These are phyloP conservation scores for Picochlorum costavermella DNA, from an alignment of 139 green algal genomes.

Conservation along the genomic window DNA sequence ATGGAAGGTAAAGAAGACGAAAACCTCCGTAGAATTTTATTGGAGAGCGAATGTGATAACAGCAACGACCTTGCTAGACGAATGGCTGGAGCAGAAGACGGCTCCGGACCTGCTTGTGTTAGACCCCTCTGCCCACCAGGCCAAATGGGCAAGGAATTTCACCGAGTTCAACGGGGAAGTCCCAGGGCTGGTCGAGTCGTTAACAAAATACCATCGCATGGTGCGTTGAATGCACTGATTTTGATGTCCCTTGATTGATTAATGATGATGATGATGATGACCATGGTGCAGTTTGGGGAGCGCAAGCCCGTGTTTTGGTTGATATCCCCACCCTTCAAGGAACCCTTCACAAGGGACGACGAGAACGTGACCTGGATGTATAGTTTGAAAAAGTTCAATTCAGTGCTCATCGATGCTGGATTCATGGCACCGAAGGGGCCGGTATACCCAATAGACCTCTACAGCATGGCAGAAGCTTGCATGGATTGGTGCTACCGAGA, in stretches of 20 bases:
- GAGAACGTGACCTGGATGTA: conserved; percentile 1
- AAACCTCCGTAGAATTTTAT: background rate
- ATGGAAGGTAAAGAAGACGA: conserved; percentile 3
- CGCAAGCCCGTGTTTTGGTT: background rate
- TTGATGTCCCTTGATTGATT: background rate
- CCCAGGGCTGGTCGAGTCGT: background rate
- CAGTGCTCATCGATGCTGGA: conserved; percentile 1
- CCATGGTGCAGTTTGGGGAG: background rate
- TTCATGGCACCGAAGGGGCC: background rate
- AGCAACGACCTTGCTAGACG: background rate
- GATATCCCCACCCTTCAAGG: background rate
- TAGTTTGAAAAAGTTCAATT: conserved; percentile 3
- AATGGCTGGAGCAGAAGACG: background rate
- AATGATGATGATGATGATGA: too few species aligned
- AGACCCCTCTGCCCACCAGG: conserved; percentile 1
- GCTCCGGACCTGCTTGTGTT: background rate
- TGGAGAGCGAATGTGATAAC: conserved; percentile 2
- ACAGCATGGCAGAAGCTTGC: conserved; percentile 1
- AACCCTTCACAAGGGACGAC: conserved; percentile 1
- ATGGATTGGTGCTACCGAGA: conserved; percentile 3
- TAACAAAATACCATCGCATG: background rate
- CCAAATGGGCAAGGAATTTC: conserved; percentile 5
- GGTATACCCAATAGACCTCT: background rate
- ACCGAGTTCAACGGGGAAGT: conserved; percentile 1
- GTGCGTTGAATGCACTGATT: background rate